Base-by-base conservation (phyloP, 2,329 filamentous ascomycete genomes). In the Penicillium freii region DNA sequence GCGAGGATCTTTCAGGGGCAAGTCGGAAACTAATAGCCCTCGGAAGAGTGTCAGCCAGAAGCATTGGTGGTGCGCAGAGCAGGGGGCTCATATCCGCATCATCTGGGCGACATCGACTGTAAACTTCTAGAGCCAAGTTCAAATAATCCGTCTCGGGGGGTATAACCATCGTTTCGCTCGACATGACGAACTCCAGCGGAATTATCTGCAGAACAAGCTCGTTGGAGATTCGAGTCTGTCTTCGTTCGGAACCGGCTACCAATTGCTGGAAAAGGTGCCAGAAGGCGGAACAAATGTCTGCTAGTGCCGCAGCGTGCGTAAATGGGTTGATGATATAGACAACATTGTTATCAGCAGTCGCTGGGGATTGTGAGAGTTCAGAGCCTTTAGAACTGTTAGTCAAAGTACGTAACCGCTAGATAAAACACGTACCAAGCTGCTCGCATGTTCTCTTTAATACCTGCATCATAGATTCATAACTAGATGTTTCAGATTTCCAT, bases 291-390 rank as follows among this genome's bases (percentile, higher is more conserved):
- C 83, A 86, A 3, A 86, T 75, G 59, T 84, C 80, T 70, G 60
- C 78, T 23, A 77, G 64, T 34, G 79, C 77, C 19, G 77, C 73
- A 23, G 77, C 71, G 47, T 75, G 71, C 5, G 73, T 67, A 56
- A 84, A 85, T 1, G 83, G 82, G 62, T 85, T 81, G 49, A 87
- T 68, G 55, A 87, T 81, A 66, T 85, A 87, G 46, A 87, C 75
- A 34, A 87, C 80, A 44, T 82, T 75, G 59, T 75, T 82, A 15
- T 76, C 71, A 10, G 67, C 69, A 33, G 62, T 69, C 13, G 69
- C 64, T 17, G 73, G 60, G 29, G 68, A 62, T 38, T 71, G 70
- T 2, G 73, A 66, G 25, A 79, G 65, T 48, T 72, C 68, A 15
- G 59, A 65, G 21, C 74, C 77, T 76, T 31, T n/a, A 25, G 2